Base-by-base conservation (phyloP, 176 grass and related monocot species). In the Raddia guianensis region DNA sequence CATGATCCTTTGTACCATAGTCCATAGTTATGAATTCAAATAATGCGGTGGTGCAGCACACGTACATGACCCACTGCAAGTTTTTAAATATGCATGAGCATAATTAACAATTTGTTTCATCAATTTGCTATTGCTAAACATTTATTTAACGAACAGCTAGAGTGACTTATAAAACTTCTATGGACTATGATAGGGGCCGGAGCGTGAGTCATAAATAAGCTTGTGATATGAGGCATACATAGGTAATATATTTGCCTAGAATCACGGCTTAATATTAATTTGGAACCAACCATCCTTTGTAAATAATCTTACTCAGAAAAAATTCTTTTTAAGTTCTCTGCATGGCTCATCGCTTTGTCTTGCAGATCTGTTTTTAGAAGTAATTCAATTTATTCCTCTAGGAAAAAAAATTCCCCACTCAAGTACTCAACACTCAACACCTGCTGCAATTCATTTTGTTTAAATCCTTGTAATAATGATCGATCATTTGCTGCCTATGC, bases 11-110 rank as follows among this genome's bases (percentile, higher is more conserved):
- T 54, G 6, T 55, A 77, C 49, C 37, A 49, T 43, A 49, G 14
- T 76, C 49, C 37, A 49, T 43, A 49, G 14, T 76, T 21, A 7
- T 15, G 18, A 32, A 21, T 69, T 54, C 18, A 57, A 47, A 74
- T 14, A 46, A 83, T 27, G 12, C 56, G 63, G 11, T 75, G 19
- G 53, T 74, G 43, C n/a, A 56, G n/a, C 80, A 53, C 18, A 8
- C n/a, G n/a, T n/a, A n/a, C 73, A 69, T 43, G 54, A 12, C 5
- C 16, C 35, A 43, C 12, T 33, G 33, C 47, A 43, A 43, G 13
- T 49, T 69, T 70, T 79, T 43, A 52, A 12, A 47, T 48, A 53
- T 75, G 40, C 68, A 9, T 67, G 14, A 61, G 47, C 19, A 4
- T 42, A 49, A 44, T 15, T 40, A 57, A 44, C 13, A 34, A 19